Conservation (phyloP, 495 filamentous ascomycete species). For the Trichoderma gamsii region DNA sequence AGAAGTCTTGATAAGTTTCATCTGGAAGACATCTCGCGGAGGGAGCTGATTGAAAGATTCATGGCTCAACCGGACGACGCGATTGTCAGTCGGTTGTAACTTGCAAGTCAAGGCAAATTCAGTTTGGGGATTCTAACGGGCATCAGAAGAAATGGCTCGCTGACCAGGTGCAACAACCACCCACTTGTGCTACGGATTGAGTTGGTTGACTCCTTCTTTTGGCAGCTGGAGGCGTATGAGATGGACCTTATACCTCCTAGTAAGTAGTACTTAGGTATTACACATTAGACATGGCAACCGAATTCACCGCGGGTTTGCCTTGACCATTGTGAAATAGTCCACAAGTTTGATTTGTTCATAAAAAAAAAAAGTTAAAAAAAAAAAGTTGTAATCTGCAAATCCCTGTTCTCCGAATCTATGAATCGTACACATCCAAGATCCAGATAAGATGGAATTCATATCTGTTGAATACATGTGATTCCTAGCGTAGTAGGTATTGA, state of each 20-base stretch:
- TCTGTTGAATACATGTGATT: too few species aligned
- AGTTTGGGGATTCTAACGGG: too few species aligned
- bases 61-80: background rate
- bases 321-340: background rate
- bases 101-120: background rate
- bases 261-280: too few species aligned
- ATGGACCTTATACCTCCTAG: too few species aligned
- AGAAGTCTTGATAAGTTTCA: background rate
- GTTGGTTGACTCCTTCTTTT: too few species aligned
- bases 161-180: too few species aligned
- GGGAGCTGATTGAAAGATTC: background rate
- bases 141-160: too few species aligned
- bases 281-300: too few species aligned
- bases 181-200: too few species aligned
- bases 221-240: too few species aligned
- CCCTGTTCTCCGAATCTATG: background rate
- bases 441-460: conserved; percentile 54
- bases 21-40: background rate
- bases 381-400: background rate
- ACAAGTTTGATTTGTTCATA: background rate
- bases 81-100: background rate
- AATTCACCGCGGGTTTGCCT: too few species aligned
- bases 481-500: too few species aligned
- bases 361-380: background rate
- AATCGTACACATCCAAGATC: background rate